Evolutionary conservation across 75 land plant genomes (phyloP), one percentile per base, ranked within the genome.

Genomic region (Selaginella moellendorffii): DNA sequence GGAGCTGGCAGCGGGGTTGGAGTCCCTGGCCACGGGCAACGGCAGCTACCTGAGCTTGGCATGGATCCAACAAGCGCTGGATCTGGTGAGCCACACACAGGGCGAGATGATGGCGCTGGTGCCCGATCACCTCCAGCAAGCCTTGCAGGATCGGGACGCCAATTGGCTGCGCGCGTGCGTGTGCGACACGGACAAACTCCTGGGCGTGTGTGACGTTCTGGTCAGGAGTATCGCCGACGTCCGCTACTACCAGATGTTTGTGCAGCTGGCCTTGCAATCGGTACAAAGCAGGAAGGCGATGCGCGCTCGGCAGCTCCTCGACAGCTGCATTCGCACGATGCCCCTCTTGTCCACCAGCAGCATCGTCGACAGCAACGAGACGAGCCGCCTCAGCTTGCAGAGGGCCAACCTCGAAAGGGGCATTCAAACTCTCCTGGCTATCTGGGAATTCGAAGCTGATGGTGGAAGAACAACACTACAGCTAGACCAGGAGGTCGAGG

Each of bases 201-300:
- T 36, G 10, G 10, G 14, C 46, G 59, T 56, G 17, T 56, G 59
- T n/a, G 24, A 21, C n/a, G 59, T 56, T 8, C 19, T 56, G 8
- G 25, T 19, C 23, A 8, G 24, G 2, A 56, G 24, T 19, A 56
- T 56, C 8, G 59, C 59, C 23, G 59, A 56, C 24, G n/a, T 56
- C 8, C 5, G 59, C 17, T 56, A 56, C 24, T 56, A 56, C 24
- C 59, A 56, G 59, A 56, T 56, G 59, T 56, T 56, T 19, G 59
- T 56, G 59, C 59, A 56, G 19, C 59, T 56, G 59, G 59, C 59
- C 2, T n/a, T 56, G 19, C 59, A 56, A 21, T 56, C 59, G 8
- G 25, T 56, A 25, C 23, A 56, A 19, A 19, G 59, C 23, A 25
- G n/a, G 17, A 5, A 56, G 59, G 19, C 5, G 9, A 8, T 21